Percentiles rank a stretch among this genome's conserved stretches.
These are phyloP conservation scores for Metschnikowia drakensbergensis DNA, from an alignment of 805 yeast genomes.

Conservation along the genomic window DNA sequence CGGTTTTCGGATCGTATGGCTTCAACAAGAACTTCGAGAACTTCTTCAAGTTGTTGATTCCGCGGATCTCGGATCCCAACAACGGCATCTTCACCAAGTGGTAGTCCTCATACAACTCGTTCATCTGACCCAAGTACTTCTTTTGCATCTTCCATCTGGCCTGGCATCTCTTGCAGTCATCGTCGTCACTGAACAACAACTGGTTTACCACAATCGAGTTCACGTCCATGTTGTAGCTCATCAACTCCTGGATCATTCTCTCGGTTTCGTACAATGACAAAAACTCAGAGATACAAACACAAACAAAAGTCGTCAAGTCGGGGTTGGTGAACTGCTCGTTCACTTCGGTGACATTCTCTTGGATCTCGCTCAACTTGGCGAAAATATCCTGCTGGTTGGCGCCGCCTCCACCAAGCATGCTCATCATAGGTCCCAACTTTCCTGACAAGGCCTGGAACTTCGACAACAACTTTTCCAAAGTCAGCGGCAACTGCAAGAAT, in stretches of 20 bases:
- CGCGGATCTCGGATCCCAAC: slow-evolving; percentile 92
- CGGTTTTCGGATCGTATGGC: slow-evolving; percentile 69
- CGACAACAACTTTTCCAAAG: slow-evolving; percentile 79
- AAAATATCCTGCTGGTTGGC: slow-evolving; percentile 68
- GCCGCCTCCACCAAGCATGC: slow-evolving; percentile 63
- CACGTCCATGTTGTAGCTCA: slow-evolving; percentile 93
- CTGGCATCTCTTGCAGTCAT: slow-evolving; percentile 84
- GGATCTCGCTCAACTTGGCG: slow-evolving; percentile 73
- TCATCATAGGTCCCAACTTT: slow-evolving; percentile 86
- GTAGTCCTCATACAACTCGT: slow-evolving; percentile 94
- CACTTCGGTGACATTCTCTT: slow-evolving; percentile 78
- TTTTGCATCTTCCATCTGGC: slow-evolving; percentile 94
- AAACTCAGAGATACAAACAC: slow-evolving; percentile 97
- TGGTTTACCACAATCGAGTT: slow-evolving; percentile 96
- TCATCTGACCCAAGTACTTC: slow-evolving; percentile 92
- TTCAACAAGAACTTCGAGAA: slow-evolving; percentile 78
- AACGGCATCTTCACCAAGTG: slow-evolving; percentile 95
- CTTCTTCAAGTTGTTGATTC: slow-evolving; percentile 75
- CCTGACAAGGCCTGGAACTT: slow-evolving; percentile 86
- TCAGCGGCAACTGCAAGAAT: slow-evolving; percentile 90
- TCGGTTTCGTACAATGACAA: slow-evolving; percentile 95
- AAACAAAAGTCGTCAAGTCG: slow-evolving; percentile 89
- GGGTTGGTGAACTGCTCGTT: slow-evolving; percentile 95
- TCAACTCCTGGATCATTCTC: slow-evolving; percentile 93
- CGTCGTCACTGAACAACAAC: slow-evolving; percentile 78